Evolutionary conservation across 2,329 filamentous ascomycete genomes (phyloP), one percentile per base, ranked within the genome.

Genomic region (Coleophoma eucalyptorum): DNA sequence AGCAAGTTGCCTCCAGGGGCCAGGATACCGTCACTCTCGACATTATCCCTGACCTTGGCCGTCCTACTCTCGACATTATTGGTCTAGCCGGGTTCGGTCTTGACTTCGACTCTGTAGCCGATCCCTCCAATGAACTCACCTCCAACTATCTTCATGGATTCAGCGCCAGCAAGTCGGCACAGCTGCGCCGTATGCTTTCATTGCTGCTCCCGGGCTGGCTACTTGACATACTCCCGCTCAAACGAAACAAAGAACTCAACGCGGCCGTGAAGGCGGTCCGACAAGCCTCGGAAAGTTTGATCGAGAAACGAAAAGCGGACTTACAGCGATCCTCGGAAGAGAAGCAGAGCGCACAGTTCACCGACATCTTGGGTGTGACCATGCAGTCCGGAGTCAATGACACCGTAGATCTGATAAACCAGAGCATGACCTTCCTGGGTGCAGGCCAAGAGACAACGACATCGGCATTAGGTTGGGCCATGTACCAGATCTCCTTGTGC

Each of bases 401-500:
- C 13, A 89, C 94, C 54, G 87, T 90, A 44, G 83, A 90, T 54
- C 79, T 96, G n/a, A 81, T 90, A 34, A 87, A 94, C 66, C 90
- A 96, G 69, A 80, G 93, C 65, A 94, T 95, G 89, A 94, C 89
- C 0, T 94, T 95, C 72, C 80, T 95, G 4, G 87, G 86, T 1
- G 90, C 90, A 0, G 86, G 86, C 19, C 89, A 93, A 66, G 88
- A 93, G 69, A 93, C 89, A 1, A 92, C 89, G 0, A 83, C 89
- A 1, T 79, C 84, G 1, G 78, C 88, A 16, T 75, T 94, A 64
- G 86, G 84, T 15, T 93, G 88, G 87, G 80, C 85, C 3, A 69
- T 84, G 7, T 26, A 26, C 7, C 21, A 26, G 21, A 89, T 90
- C 63, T 72, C 85, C 40, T 77, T 94, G 15, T 81, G 80, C 58